These are phyloP conservation scores for Brasenia schreberi DNA, from an alignment of 164 flowering plant species.

Conservation along the genomic window DNA sequence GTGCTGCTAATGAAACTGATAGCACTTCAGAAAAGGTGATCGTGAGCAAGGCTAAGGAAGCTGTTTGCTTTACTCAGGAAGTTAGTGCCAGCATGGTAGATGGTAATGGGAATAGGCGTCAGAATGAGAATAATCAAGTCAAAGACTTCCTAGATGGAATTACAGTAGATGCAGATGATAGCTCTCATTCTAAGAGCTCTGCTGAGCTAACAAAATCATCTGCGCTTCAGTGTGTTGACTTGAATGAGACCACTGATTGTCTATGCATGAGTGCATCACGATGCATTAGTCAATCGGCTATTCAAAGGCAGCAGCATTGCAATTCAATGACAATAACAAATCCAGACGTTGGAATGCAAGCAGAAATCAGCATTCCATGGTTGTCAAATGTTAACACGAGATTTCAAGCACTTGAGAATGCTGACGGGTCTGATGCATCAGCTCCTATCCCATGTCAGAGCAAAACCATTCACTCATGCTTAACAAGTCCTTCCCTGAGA, in stretches of 20 bases:
- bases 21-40: not conserved
- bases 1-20: not conserved
- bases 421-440: not conserved
- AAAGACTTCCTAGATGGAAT: not conserved
- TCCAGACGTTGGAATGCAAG: constrained; percentile 6
- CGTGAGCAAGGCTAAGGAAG: not conserved
- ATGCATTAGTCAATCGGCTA: not conserved
- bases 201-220: not conserved
- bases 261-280: not conserved
- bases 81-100: not conserved
- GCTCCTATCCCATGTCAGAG: not conserved
- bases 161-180: not conserved
- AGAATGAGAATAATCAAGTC: not conserved
- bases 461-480: not conserved
- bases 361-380: constrained; percentile 6
- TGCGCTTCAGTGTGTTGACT: not conserved
- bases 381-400: constrained; percentile 7
- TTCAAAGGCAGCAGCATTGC: not conserved
- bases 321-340: not conserved
- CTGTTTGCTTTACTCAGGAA: not conserved
- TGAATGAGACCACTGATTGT: not conserved
- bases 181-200: not conserved
- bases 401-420: constrained; percentile 3
- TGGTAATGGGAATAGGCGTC: not conserved
- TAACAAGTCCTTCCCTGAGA: not conserved